Evolutionary conservation across 2,329 filamentous ascomycete species (phyloP), one percentile per base, ranked within the genome.

Genomic region (Fusarium sp.): DNA sequence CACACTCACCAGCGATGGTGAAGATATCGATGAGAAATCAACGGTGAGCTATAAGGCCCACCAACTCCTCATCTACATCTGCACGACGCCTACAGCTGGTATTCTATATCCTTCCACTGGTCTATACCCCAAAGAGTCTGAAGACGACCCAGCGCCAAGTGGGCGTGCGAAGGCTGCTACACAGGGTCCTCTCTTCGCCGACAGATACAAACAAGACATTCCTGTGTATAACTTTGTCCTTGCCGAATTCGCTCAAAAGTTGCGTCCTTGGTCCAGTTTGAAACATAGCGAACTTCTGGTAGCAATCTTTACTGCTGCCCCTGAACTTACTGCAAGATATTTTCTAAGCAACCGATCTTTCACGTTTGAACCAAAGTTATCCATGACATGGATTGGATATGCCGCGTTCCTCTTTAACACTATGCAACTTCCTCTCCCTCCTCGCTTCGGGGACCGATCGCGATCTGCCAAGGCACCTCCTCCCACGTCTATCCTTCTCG

Each of bases 351-450:
- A 94, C 79, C 91, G 89, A 68, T 89, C 92, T 61, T 96, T 98
- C 78, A 90, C 92, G 1, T 94, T 97, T 72, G 95, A 98, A 47
- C 95, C 96, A 0, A 98, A 98, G 79, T 87, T 97, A 10, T 96
- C 95, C 7, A 92, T 95, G 50, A 96, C 95, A 0, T 99, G 96
- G 96, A 93, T 98, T 75, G 95, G 96, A 47, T 98, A 97, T 80
- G 94, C 95, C 1, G 91, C 95, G 0, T 94, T 98, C 71, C 84
- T 99, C 10, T 97, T 97, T 82, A 93, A 93, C 69, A 90, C 92
- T 3, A 90, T 98, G 51, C 89, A 92, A 65, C 85, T 97, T 41
- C 90, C 92, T 3, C 85, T 98, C 5, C 95, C 95, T 5, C 80
- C 85, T 32, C 89, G 89, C 68, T 94, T 96, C 78, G 94, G 94